Percentiles rank a stretch among this genome's conserved stretches.
These are phyloP conservation scores for Diaporthe capsici DNA, from an alignment of 2,329 filamentous ascomycete genomes.

Conservation along the genomic window DNA sequence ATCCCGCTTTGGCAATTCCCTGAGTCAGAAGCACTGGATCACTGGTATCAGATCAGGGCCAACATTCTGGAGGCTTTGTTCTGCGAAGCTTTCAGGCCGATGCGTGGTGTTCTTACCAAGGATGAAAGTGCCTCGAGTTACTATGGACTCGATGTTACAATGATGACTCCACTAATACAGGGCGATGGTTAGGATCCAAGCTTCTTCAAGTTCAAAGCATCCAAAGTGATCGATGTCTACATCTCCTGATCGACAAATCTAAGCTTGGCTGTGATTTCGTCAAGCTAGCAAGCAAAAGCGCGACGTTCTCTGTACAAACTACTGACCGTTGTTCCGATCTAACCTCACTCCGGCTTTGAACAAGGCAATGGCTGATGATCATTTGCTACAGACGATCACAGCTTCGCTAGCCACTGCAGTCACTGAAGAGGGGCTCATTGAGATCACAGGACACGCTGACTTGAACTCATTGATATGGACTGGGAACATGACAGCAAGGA, in stretches of 20 bases:
- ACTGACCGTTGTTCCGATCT: not conserved
- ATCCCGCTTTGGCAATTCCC: not conserved
- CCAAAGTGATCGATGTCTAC: not conserved
- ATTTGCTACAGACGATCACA: not conserved
- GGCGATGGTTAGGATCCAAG: not conserved
- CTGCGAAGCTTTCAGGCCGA: not conserved
- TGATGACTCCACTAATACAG: not conserved
- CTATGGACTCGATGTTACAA: not conserved
- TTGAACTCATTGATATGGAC: not conserved
- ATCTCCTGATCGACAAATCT: not conserved
- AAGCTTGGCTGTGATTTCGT: not conserved
- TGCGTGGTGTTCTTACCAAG: not conserved
- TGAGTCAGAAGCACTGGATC: not conserved
- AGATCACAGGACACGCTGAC: not conserved
- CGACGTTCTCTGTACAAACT: not conserved
- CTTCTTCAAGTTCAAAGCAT: not conserved
- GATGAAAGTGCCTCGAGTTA: not conserved
- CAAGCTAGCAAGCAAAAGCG: not conserved
- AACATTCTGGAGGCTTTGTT: not conserved
- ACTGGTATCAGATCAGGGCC: not conserved
- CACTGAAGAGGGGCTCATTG: not conserved
- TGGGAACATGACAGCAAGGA: not conserved
- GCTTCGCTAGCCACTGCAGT: not conserved
- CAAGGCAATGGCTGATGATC: not conserved
- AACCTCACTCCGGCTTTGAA: not conserved